A percentile compares a stretch with the other conserved stretches of the same genome.
Evolutionary conservation across 352 stramenopile species (phyloP).

Genomic region (Pythium insidiosum): DNA sequence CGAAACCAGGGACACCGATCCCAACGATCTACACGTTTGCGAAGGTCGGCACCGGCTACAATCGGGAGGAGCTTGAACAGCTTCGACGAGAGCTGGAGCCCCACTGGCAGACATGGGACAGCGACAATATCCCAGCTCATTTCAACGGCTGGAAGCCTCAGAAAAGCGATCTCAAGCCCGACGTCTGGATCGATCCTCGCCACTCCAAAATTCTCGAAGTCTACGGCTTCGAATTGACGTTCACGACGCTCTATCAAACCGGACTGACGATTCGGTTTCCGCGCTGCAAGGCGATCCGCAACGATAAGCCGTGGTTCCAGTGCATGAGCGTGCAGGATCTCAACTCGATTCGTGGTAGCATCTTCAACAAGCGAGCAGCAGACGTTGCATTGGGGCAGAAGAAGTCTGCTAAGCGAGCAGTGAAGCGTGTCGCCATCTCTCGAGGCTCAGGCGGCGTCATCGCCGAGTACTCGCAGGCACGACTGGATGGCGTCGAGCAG

Average conservation of each 20-base stretch:
- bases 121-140: conserved; percentile 51
- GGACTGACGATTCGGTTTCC: conserved; percentile 77
- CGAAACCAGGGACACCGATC: conserved; percentile 33
- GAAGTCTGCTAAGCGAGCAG: conserved; percentile 28
- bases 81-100: conserved; percentile 71
- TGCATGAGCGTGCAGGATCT: conserved; percentile 73
- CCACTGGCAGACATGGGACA: conserved; percentile 71
- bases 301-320: conserved; percentile 80
- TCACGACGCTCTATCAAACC: conserved; percentile 72
- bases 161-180: conserved; percentile 63
- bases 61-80: conserved; percentile 61
- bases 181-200: conserved; percentile 79
- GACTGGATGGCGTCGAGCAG: conserved; percentile 43
- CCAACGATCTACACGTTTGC: conserved; percentile 71
- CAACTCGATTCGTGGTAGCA: conserved; percentile 46
- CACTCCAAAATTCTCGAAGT: conserved; percentile 80
- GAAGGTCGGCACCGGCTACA: conserved; percentile 82
- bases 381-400: conserved; percentile 70
- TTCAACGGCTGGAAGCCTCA: conserved; percentile 75
- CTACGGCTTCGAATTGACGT: conserved; percentile 82
- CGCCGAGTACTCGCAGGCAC: conserved; percentile 47
- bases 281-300: conserved; percentile 71
- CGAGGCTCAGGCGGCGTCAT: conserved; percentile 31
- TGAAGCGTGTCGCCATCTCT: conserved; percentile 20
- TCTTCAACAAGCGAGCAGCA: conserved; percentile 63